A percentile compares a stretch with the other conserved stretches of the same genome.
phyloP scores from a whole-genome alignment of 768 basidiomycete species.

The Rhodotorula paludigena region DNA sequence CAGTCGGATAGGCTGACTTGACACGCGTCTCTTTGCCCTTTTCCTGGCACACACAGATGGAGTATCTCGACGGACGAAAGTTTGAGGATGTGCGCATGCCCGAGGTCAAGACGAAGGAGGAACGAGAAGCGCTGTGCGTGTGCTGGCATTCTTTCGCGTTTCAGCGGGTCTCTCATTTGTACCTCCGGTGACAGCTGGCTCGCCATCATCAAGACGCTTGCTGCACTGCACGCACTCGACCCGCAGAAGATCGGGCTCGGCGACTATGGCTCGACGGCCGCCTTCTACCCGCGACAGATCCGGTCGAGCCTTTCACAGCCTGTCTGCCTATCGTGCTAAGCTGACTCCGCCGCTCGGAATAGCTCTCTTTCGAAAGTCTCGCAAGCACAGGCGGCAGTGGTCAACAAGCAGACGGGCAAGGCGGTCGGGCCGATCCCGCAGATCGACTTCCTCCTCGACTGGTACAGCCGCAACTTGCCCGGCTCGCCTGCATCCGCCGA shows the following conservation, averaged over 20 bases:
- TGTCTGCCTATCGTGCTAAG: too few relatives aligned
- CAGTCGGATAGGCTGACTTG: neutral
- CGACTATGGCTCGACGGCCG: slow-evolving; percentile 64
- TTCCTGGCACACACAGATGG: too few relatives aligned
- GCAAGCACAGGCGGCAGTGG: slow-evolving; percentile 63
- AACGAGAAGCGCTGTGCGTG: slow-evolving; percentile 68
- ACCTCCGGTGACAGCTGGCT: slow-evolving; percentile 77
- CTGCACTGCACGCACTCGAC: slow-evolving; percentile 60
- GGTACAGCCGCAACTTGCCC: slow-evolving; percentile 71
- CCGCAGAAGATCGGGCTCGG: slow-evolving; percentile 64
- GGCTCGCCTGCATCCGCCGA: slow-evolving; percentile 48
- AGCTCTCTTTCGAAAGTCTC: slow-evolving; percentile 80
- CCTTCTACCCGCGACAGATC: slow-evolving; percentile 91
- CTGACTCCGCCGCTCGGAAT: neutral
- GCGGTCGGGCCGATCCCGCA: slow-evolving; percentile 66
- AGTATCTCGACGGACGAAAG: slow-evolving; percentile 87
- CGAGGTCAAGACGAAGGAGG: slow-evolving; percentile 56
- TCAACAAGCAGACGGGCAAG: slow-evolving; percentile 62
- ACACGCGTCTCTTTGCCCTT: neutral
- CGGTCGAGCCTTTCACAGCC: neutral
- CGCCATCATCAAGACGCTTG: slow-evolving; percentile 66
- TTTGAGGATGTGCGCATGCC: slow-evolving; percentile 80
- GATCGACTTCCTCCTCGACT: slow-evolving; percentile 65
- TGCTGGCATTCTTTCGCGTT: too few relatives aligned
- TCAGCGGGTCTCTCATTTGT: too few relatives aligned